Percentiles rank a stretch among this genome's conserved stretches.
phyloP scores from a whole-genome alignment of 202 grass and related monocot species.

The Digitaria exilis region DNA sequence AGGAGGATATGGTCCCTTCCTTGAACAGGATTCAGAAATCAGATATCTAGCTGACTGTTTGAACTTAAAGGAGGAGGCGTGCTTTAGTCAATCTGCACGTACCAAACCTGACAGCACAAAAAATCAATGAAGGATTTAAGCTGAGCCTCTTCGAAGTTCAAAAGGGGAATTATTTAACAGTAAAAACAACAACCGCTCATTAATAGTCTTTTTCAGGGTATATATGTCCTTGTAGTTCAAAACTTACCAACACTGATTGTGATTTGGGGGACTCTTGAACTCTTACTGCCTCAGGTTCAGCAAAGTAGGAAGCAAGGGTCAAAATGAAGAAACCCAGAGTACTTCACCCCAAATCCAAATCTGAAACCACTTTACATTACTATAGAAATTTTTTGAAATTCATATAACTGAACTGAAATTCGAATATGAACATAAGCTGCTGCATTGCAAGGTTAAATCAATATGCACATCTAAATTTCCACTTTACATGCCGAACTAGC shows the following conservation, averaged over 20 bases:
- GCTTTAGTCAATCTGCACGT: conserved; percentile 29
- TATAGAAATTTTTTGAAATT: conserved; percentile 1
- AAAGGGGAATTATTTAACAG: conserved; percentile 1
- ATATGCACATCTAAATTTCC: neutral
- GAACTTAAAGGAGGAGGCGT: conserved; percentile 19
- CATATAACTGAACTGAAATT: neutral
- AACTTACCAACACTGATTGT: conserved; percentile 15
- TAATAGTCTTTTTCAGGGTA: neutral
- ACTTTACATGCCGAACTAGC: neutral
- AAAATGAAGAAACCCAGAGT: conserved; percentile 61
- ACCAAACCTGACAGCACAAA: conserved; percentile 36
- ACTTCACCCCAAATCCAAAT: conserved; percentile 67
- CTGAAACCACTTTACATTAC: conserved; percentile 43
- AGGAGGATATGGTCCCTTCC: neutral
- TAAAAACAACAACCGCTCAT: neutral
- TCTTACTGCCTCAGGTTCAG: conserved; percentile 13
- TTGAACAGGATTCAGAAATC: neutral
- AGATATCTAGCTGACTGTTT: neutral
- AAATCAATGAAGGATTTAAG: conserved; percentile 8
- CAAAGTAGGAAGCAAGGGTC: conserved; percentile 15
- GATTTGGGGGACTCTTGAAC: conserved; percentile 42
- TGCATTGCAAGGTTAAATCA: neutral
- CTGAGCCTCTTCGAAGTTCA: neutral
- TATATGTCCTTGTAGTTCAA: conserved; percentile 23
- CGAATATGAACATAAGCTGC: neutral